phyloP scores from a whole-genome alignment of 805 yeast species.

The Wickerhamomyces xylosicus region DNA sequence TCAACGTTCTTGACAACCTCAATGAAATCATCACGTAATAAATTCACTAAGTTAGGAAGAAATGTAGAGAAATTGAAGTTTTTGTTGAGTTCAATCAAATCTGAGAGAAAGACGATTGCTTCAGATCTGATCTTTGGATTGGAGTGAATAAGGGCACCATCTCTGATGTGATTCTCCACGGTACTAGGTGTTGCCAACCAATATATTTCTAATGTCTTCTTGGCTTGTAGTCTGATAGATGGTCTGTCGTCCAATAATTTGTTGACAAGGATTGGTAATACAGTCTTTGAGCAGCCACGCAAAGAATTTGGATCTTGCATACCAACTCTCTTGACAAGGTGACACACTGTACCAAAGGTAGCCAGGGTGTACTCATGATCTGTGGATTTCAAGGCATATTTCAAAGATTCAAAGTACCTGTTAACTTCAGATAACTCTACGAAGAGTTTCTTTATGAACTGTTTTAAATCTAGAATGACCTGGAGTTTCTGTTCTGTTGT shows the following conservation, averaged over 20 bases:
- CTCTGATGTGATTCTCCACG: conserved; percentile 35
- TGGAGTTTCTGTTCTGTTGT: conserved; percentile 8
- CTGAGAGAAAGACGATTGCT: conserved; percentile 33
- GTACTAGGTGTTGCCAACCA: conserved; percentile 42
- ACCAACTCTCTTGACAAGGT: conserved; percentile 45
- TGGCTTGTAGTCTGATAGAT: conserved; percentile 31
- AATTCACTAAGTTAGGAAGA: conserved; percentile 17
- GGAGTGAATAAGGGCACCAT: conserved; percentile 31
- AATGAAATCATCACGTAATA: conserved; percentile 15
- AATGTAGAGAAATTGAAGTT: conserved; percentile 23
- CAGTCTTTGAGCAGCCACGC: conserved; percentile 29
- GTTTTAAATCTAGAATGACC: conserved; percentile 28
- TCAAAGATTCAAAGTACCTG: conserved; percentile 38
- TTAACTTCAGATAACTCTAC: conserved; percentile 42
- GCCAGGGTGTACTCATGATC: conserved; percentile 27
- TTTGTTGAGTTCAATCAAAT: conserved; percentile 26
- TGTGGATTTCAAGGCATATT: conserved; percentile 31
- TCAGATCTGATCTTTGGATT: conserved; percentile 30
- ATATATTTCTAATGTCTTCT: conserved; percentile 40
- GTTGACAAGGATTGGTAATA: conserved; percentile 42
- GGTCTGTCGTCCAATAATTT: conserved; percentile 32
- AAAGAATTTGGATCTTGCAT: conserved; percentile 42
- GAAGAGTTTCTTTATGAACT: conserved; percentile 43
- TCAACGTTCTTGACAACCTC: conserved; percentile 19
- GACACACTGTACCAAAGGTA: conserved; percentile 43